phyloP scores from a whole-genome alignment of 345 rosid species.

The Eucalyptus fibrosa region DNA sequence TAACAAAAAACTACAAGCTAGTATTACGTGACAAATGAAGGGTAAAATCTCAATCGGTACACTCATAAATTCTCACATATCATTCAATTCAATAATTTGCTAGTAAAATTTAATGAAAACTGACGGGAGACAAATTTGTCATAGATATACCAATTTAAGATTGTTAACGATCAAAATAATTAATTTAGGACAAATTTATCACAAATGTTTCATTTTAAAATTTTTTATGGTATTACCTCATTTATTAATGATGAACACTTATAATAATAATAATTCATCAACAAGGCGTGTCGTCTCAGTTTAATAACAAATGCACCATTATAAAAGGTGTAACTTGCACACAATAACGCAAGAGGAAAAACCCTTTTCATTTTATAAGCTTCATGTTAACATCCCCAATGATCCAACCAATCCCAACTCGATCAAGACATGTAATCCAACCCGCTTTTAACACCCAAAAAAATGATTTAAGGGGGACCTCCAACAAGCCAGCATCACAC shows the following conservation, averaged over 20 bases:
- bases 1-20: no score
- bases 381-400: neutral
- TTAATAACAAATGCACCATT: neutral
- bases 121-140: rapidly evolving
- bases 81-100: no score
- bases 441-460: neutral
- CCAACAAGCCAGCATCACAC: neutral
- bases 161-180: rapidly evolving
- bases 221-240: no score
- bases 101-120: rapidly evolving
- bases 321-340: neutral
- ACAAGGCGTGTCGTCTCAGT: neutral
- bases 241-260: no score
- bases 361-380: neutral
- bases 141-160: rapidly evolving
- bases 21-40: rapidly evolving
- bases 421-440: neutral
- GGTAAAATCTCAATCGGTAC: rapidly evolving
- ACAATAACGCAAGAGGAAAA: neutral
- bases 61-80: rapidly evolving
- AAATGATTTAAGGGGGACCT: neutral
- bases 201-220: no score
- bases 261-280: neutral
- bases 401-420: neutral
- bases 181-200: no score